Percentiles rank a stretch among this genome's conserved stretches.
phyloP scores from a whole-genome alignment of 805 yeast species.

The Isabelozyma rhagii region DNA sequence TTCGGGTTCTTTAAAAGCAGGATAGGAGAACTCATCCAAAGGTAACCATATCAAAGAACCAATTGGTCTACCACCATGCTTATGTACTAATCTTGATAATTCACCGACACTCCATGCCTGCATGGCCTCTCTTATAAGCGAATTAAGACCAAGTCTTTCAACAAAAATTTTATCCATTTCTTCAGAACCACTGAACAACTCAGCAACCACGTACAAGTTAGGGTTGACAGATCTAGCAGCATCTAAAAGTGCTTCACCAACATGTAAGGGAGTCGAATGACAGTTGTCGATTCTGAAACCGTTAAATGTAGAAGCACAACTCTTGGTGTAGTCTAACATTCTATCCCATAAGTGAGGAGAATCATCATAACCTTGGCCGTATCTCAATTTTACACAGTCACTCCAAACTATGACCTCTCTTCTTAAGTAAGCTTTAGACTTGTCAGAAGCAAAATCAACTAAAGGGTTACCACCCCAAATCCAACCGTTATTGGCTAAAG shows the following conservation, averaged over 20 bases:
- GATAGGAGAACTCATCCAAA: constrained; percentile 68
- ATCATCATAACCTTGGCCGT: constrained; percentile 73
- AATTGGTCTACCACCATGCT: constrained; percentile 93
- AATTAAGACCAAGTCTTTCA: constrained; percentile 83
- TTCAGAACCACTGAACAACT: constrained; percentile 89
- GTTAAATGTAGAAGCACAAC: constrained; percentile 70
- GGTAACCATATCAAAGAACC: constrained; percentile 87
- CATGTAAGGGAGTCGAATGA: constrained; percentile 94
- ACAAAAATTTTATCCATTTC: constrained; percentile 86
- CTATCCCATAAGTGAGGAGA: constrained; percentile 88
- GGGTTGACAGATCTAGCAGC: constrained; percentile 84
- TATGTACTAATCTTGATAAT: constrained; percentile 79
- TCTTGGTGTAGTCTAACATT: constrained; percentile 73
- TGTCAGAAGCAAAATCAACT: constrained; percentile 83
- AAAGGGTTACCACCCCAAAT: constrained; percentile 96
- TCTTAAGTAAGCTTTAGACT: constrained; percentile 77
- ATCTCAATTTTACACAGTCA: constrained; percentile 90
- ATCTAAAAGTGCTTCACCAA: constrained; percentile 84
- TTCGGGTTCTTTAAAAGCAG: constrained; percentile 45
- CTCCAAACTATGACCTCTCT: constrained; percentile 98
- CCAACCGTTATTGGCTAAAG: constrained; percentile 96
- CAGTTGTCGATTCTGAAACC: constrained; percentile 95
- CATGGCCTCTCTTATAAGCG: constrained; percentile 94
- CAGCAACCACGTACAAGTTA: constrained; percentile 89
- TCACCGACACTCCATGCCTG: constrained; percentile 90